These are phyloP conservation scores for Alternaria ventricosa DNA, from an alignment of 2,329 filamentous ascomycete species.

Conservation along the genomic window DNA sequence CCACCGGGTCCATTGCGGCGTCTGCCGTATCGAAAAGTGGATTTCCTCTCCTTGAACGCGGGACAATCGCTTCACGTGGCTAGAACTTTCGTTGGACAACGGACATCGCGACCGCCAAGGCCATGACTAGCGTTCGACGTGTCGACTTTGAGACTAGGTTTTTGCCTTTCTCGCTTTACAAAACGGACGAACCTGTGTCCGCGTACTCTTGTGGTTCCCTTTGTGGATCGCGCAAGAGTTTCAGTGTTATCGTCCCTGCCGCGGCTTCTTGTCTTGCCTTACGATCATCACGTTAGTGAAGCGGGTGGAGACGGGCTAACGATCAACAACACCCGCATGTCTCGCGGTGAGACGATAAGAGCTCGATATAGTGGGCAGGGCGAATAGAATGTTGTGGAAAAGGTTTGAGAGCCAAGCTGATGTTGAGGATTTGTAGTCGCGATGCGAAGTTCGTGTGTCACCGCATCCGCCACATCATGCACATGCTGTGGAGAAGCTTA, in stretches of 20 bases:
- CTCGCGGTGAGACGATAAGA: background rate
- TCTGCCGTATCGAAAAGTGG: background rate
- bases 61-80: background rate
- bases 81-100: background rate
- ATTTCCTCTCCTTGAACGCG: background rate
- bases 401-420: background rate
- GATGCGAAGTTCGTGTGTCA: background rate
- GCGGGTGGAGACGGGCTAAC: background rate
- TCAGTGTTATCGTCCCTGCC: background rate
- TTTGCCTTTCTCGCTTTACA: background rate
- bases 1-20: background rate
- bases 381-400: background rate
- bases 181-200: background rate
- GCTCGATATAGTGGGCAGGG: background rate
- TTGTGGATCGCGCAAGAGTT: background rate
- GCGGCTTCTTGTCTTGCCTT: background rate
- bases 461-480: background rate
- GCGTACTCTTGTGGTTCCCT: background rate
- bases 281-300: slow-evolving; percentile 2
- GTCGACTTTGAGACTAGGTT: background rate
- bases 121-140: slow-evolving; percentile 10
- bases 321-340: background rate
- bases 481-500: background rate
- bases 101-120: background rate
- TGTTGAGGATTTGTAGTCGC: background rate